Conservation (phyloP, 2,329 filamentous ascomycete species). For the Cladosporium austrohemisphaericum region DNA sequence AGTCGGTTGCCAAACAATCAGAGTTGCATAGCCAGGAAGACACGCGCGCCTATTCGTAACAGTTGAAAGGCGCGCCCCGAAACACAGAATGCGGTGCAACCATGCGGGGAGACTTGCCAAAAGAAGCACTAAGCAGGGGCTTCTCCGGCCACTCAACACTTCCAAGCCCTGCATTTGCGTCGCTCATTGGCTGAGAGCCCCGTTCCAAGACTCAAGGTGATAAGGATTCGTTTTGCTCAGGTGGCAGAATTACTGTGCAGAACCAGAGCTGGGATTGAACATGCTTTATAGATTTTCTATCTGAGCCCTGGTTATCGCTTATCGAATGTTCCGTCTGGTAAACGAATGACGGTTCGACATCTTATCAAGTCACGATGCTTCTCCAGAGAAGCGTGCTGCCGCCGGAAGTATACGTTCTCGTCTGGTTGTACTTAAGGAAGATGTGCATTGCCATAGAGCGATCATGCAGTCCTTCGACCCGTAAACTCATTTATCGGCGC, state of each 20-base stretch:
- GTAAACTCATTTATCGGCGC: too few relatives aligned
- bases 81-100: too few relatives aligned
- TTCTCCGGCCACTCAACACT: too few relatives aligned
- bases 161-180: too few relatives aligned
- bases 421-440: neutral
- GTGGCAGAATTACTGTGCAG: slow-evolving; percentile 13
- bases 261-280: neutral
- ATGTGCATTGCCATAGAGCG: neutral
- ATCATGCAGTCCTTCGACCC: neutral
- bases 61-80: too few relatives aligned
- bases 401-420: too few relatives aligned
- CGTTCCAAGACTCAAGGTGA: neutral
- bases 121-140: too few relatives aligned
- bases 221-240: slow-evolving; percentile 15
- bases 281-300: neutral
- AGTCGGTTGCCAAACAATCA: too few relatives aligned
- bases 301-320: neutral
- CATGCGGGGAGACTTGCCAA: too few relatives aligned
- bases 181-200: slow-evolving; percentile 5
- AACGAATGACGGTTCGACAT: neutral
- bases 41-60: too few relatives aligned
- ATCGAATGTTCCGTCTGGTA: neutral
- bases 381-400: neutral
- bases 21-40: too few relatives aligned
- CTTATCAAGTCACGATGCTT: neutral